phyloP scores from a whole-genome alignment of 2,329 filamentous ascomycete species.

The Xylariaceae sp. region DNA sequence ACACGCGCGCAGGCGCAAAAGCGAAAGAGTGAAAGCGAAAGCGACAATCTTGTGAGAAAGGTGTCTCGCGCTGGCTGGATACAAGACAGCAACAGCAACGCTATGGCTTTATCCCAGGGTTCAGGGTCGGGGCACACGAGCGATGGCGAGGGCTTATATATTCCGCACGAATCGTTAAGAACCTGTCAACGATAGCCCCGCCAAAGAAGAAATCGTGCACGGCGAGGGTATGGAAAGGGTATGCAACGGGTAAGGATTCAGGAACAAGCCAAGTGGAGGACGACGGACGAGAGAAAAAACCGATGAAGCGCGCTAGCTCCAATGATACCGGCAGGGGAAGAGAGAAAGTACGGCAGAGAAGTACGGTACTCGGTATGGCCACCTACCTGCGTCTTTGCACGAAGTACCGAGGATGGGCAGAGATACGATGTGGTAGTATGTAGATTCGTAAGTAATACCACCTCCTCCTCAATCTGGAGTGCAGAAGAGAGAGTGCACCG shows the following conservation, averaged over 20 bases:
- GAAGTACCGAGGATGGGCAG: slow-evolving; percentile 5
- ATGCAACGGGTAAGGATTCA: neutral
- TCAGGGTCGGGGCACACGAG: neutral
- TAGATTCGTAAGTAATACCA: neutral
- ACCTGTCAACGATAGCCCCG: neutral
- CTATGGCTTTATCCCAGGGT: neutral
- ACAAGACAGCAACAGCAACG: neutral
- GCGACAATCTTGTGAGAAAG: neutral
- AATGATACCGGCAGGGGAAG: neutral
- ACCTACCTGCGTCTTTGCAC: too few species aligned
- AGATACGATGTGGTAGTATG: too few species aligned
- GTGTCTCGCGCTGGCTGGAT: neutral
- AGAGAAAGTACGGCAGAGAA: too few species aligned
- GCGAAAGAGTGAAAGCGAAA: neutral
- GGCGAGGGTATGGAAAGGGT: neutral
- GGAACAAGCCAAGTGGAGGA: neutral
- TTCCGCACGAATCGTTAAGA: neutral
- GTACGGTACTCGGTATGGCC: too few species aligned
- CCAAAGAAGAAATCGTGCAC: neutral
- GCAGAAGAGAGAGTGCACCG: too few species aligned
- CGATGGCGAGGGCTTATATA: neutral
- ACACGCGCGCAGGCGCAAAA: slow-evolving; percentile 1
- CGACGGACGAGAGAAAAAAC: neutral
- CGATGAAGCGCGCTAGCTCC: slow-evolving; percentile 1
- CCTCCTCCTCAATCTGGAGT: neutral